phyloP scores from a whole-genome alignment of 805 yeast genomes.

The Grigorovia transvaalensis region DNA sequence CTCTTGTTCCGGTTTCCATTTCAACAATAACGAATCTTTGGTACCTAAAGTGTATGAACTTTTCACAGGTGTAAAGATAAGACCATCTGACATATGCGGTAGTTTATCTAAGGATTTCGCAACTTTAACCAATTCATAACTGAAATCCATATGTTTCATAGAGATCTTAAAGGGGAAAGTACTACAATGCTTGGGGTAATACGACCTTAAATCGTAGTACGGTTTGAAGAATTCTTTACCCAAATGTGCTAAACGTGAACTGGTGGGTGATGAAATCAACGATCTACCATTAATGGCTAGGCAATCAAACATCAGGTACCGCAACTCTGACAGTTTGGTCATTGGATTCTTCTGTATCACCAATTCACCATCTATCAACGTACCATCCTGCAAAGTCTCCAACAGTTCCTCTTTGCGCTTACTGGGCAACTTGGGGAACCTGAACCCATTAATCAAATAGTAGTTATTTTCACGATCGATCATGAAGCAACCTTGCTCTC shows the following conservation, averaged over 20 bases:
- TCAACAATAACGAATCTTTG: slow-evolving; percentile 74
- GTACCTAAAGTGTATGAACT: slow-evolving; percentile 75
- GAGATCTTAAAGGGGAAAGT: slow-evolving; percentile 78
- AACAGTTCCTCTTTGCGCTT: slow-evolving; percentile 25
- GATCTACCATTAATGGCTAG: slow-evolving; percentile 69
- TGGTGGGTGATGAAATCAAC: slow-evolving; percentile 59
- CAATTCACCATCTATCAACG: slow-evolving; percentile 88
- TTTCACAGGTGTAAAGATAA: slow-evolving; percentile 83
- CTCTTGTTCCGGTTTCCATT: slow-evolving; percentile 97
- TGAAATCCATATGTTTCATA: slow-evolving; percentile 78
- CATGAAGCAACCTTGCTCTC: slow-evolving; percentile 80
- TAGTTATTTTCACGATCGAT: slow-evolving; percentile 86
- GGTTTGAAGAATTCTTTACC: slow-evolving; percentile 76
- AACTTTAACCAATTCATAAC: slow-evolving; percentile 69
- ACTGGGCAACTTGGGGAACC: slow-evolving; percentile 53
- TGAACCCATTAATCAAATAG: slow-evolving; percentile 69
- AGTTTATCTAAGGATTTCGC: slow-evolving; percentile 59
- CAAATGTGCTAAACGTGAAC: slow-evolving; percentile 78
- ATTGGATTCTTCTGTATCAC: slow-evolving; percentile 55
- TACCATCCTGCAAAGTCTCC: slow-evolving; percentile 66
- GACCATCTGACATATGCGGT: slow-evolving; percentile 87
- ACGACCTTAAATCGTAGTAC: slow-evolving; percentile 55
- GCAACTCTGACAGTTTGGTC: slow-evolving; percentile 50
- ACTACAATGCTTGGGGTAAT: slow-evolving; percentile 62
- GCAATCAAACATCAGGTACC: slow-evolving; percentile 87